Evolutionary conservation across 768 basidiomycete species (phyloP).

Genomic region (Plicaturopsis crispa): DNA sequence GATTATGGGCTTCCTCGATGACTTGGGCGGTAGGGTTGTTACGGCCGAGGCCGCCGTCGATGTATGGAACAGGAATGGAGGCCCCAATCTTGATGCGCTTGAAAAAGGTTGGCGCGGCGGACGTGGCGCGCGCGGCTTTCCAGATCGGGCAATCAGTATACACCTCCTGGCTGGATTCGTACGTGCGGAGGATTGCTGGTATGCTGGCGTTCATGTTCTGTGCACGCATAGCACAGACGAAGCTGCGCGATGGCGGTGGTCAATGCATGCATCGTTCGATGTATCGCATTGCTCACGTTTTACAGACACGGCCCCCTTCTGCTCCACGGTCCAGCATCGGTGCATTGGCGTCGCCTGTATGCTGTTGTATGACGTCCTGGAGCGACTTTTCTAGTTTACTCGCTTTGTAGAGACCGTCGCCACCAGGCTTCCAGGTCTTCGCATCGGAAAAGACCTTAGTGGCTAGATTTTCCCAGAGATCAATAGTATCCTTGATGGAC

Average conservation of each 20-base stretch:
- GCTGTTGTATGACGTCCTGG: slow-evolving; percentile 16
- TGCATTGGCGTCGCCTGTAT: slow-evolving; percentile 18
- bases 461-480: slow-evolving; percentile 18
- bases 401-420: slow-evolving; percentile 14
- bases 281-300: slow-evolving; percentile 26
- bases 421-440: slow-evolving; percentile 12
- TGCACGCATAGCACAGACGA: slow-evolving; percentile 3
- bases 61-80: slow-evolving; percentile 16
- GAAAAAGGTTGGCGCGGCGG: slow-evolving; percentile 27
- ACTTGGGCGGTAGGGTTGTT: slow-evolving; percentile 15
- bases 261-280: neutral
- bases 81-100: slow-evolving; percentile 18
- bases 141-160: slow-evolving; percentile 25
- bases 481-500: slow-evolving; percentile 25
- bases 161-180: too few species aligned
- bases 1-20: neutral
- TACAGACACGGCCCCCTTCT: slow-evolving; percentile 19
- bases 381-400: slow-evolving; percentile 18
- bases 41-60: slow-evolving; percentile 24
- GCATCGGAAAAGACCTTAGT: slow-evolving; percentile 21
- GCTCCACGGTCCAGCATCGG: slow-evolving; percentile 17
- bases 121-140: slow-evolving; percentile 27
- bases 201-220: neutral
- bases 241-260: neutral
- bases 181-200: slow-evolving; percentile 23